Evolutionary conservation across 2,329 filamentous ascomycete species (phyloP).

Genomic region (Colletotrichum tropicale): DNA sequence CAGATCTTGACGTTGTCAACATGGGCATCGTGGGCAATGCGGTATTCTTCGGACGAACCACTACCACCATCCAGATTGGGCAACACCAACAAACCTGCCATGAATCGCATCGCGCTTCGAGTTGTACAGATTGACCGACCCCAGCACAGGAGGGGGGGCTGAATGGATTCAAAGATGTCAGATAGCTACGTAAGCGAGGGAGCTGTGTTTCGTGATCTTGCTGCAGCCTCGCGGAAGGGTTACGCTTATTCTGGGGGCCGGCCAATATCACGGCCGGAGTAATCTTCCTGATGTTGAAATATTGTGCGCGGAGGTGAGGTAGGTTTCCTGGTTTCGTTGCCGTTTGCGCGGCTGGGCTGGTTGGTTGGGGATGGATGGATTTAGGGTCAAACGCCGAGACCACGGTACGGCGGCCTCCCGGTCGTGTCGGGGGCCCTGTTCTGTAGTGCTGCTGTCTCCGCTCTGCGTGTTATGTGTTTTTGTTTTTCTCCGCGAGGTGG

Average conservation of each 20-base stretch:
- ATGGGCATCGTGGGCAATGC: neutral
- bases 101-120: neutral
- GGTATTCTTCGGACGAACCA: neutral
- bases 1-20: neutral
- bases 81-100: neutral
- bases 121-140: neutral
- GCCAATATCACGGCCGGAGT: neutral
- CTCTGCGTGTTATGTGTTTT: neutral
- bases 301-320: neutral
- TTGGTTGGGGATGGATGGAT: neutral
- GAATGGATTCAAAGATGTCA: neutral
- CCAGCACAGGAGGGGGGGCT: neutral
- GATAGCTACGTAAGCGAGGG: neutral
- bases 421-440: neutral
- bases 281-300: neutral
- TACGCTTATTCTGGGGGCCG: neutral
- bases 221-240: neutral
- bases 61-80: neutral
- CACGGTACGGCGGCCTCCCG: neutral
- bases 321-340: neutral
- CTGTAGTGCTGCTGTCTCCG: neutral
- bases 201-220: neutral
- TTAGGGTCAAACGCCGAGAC: neutral
- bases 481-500: neutral
- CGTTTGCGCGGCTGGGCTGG: neutral